These are phyloP conservation scores for Panaeolus cyanescens DNA, from an alignment of 768 basidiomycete species.

Conservation along the genomic window DNA sequence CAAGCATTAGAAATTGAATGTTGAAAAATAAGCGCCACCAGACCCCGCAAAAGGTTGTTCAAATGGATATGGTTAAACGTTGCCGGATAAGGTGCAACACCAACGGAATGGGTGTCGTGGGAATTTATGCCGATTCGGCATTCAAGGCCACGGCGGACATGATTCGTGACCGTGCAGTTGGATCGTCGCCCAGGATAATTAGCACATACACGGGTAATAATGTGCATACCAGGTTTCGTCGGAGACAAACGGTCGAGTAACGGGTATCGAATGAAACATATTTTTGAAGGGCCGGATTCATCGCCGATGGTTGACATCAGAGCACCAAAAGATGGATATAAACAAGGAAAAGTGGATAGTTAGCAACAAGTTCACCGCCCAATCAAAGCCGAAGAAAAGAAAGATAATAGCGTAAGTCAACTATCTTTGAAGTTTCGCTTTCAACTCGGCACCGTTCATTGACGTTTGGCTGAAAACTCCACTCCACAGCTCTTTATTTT, in stretches of 20 bases:
- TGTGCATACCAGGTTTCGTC: neutral
- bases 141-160: neutral
- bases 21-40: neutral
- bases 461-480: too few relatives aligned
- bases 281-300: neutral
- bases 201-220: constrained; percentile 1
- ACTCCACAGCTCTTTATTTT: too few relatives aligned
- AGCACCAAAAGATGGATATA: neutral
- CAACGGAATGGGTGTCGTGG: neutral
- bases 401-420: neutral
- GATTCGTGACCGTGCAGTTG: neutral
- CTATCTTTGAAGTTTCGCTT: neutral
- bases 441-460: neutral
- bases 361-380: neutral
- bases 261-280: neutral
- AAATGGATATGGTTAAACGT: neutral
- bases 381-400: neutral
- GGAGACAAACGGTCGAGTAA: neutral
- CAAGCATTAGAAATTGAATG: neutral
- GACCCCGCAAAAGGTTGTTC: neutral
- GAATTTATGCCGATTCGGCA: neutral
- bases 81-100: neutral
- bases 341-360: neutral
- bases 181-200: neutral
- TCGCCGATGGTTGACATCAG: neutral